These are phyloP conservation scores for Yamadazyma insecticola DNA, from an alignment of 805 yeast genomes.

Conservation along the genomic window DNA sequence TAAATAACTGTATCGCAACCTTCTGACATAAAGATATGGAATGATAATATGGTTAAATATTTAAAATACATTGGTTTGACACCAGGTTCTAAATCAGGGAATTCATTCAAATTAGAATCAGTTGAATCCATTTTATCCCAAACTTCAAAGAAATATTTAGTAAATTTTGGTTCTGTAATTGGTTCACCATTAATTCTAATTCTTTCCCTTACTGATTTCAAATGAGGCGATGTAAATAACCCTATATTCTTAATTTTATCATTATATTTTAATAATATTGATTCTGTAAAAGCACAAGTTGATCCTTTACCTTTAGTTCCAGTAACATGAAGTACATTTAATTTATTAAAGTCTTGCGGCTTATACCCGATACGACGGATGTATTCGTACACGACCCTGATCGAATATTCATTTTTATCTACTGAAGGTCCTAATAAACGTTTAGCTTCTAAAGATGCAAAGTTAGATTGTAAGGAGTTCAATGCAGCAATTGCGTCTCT, in stretches of 20 bases:
- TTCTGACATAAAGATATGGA: conserved; percentile 84
- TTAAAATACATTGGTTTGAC: conserved; percentile 92
- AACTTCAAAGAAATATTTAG: conserved; percentile 88
- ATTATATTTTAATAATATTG: conserved; percentile 65
- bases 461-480: conserved; percentile 87
- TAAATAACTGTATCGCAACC: conserved; percentile 91
- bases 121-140: conserved; percentile 76
- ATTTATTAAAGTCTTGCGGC: conserved; percentile 61
- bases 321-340: conserved; percentile 86
- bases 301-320: conserved; percentile 99
- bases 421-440: conserved; percentile 60
- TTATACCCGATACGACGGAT: conserved; percentile 36
- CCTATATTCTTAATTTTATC: conserved; percentile 62
- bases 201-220: conserved; percentile 88
- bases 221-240: conserved; percentile 93
- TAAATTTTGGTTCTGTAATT: conserved; percentile 70
- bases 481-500: conserved; percentile 80
- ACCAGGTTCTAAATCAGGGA: conserved; percentile 66
- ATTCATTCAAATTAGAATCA: conserved; percentile 47
- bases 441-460: conserved; percentile 81
- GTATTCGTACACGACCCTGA: conserved; percentile 69
- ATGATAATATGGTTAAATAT: conserved; percentile 81
- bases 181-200: conserved; percentile 86
- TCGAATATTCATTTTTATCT: conserved; percentile 57
- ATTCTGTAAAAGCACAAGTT: conserved; percentile 89